Percentiles rank a stretch among this genome's conserved stretches.
phyloP scores from a whole-genome alignment of 208 protist genomes.

The Acanthamoeba castellanii region DNA sequence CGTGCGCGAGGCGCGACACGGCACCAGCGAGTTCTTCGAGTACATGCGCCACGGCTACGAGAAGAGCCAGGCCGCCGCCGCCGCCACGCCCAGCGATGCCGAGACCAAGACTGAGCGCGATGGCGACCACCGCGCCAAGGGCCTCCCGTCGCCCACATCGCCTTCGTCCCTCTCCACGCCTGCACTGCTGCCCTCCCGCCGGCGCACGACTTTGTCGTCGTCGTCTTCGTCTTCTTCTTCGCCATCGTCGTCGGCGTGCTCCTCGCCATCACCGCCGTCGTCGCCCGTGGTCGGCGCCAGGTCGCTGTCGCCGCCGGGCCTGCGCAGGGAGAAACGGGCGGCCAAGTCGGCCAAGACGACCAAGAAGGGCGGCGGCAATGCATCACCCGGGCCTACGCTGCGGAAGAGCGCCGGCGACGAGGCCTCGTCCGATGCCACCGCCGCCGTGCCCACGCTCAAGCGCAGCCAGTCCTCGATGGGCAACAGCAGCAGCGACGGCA shows the following conservation, averaged over 20 bases:
- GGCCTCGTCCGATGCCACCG: background rate
- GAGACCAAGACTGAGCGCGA: background rate
- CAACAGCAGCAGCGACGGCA: background rate
- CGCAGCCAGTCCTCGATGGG: background rate
- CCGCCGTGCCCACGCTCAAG: background rate
- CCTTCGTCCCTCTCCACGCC: background rate
- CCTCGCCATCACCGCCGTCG: background rate
- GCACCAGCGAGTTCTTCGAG: constrained; percentile 16
- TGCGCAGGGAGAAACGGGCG: too few species aligned
- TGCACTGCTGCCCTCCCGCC: background rate
- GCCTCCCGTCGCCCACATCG: background rate
- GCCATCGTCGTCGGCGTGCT: background rate
- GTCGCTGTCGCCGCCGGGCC: too few species aligned
- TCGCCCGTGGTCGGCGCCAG: background rate
- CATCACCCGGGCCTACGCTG: background rate
- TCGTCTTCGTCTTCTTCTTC: background rate
- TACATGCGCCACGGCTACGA: constrained; percentile 40
- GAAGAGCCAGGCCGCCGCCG: background rate
- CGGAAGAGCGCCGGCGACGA: background rate
- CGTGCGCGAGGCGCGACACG: background rate
- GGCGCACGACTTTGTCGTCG: background rate
- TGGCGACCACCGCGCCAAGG: background rate
- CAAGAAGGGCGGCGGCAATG: background rate
- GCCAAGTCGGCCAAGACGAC: background rate
- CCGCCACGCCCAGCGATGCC: background rate